Base-by-base conservation (phyloP, 2,329 filamentous ascomycete species). In the Volutella citrinella region DNA sequence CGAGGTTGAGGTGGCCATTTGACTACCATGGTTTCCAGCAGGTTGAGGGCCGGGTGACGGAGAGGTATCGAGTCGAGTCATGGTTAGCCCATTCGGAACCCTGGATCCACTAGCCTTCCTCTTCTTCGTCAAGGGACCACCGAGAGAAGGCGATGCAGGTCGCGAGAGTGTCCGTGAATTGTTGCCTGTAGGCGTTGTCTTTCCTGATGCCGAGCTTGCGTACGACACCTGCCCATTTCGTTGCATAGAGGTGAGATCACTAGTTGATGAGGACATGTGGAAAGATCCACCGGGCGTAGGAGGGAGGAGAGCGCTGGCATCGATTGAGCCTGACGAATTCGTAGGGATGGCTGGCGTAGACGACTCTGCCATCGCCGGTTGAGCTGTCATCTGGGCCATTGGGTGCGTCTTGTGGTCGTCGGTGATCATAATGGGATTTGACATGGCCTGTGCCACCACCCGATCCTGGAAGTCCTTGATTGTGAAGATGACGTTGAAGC, bases 401-500 rank as follows among this genome's bases (percentile, higher is more conserved):
- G 57, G 54, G 50, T 87, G 84, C 7, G 88, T 95, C 67, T 97
- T 97, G 68, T 97, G 91, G 55, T 98, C 91, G 57, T 98, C 91
- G 2, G 93, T 97, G 45, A 97, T 96, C 76, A 96, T 91, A 46
- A 97, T 95, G 1, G 88, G 86, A 35, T 84, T 81, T 14, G 87
- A 88, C 46, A 95, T 83, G 32, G 82, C 80, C 63, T 98, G 91
- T 7, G 88, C 86, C 26, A 97, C 68, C 19, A 95, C 68, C 27
- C 80, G 80, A 50, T 82, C 85, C 44, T 79, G 68, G 54, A 78
- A 78, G 61, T 96, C 87, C 56, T 90, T 95, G 54, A 98, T 74
- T 2, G 91, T 97, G 63, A 97, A 95, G 44, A 98, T 95, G 51
- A 97, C 89, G 45, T 76, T 72, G 63, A 96, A 98, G 3, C 91